Conservation (phyloP, 371 early-diverging fungal genomes). For the Parasitella parasitica region DNA sequence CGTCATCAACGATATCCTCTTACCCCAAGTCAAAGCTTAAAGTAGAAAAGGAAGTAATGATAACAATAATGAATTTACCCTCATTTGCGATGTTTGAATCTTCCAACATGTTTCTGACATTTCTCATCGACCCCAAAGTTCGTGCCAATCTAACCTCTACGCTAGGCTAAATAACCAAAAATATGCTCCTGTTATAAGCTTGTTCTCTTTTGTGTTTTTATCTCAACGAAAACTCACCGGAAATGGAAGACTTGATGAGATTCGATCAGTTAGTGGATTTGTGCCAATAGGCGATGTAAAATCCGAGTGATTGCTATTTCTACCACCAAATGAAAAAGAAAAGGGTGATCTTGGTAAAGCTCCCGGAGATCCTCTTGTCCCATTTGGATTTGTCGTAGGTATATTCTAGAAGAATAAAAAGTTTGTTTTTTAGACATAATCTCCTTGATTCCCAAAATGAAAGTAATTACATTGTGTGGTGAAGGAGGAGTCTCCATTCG, state of each 20-base stretch:
- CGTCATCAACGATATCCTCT: not conserved
- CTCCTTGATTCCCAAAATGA: not conserved
- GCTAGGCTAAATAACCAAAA: slow-evolving; percentile 25
- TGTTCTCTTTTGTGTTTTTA: not conserved
- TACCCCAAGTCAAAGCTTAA: not conserved
- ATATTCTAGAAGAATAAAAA: not conserved
- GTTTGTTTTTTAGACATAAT: not conserved
- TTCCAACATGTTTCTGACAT: slow-evolving; percentile 42
- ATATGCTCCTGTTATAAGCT: not conserved
- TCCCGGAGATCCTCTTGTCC: not conserved
- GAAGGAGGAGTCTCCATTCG: not conserved
- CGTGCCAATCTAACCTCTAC: slow-evolving; percentile 48
- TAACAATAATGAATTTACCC: not conserved
- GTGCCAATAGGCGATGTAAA: slow-evolving; percentile 9
- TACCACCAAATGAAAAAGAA: slow-evolving; percentile 15
- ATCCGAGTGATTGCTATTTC: slow-evolving; percentile 2
- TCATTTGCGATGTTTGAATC: slow-evolving; percentile 13
- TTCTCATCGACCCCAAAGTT: slow-evolving; percentile 45
- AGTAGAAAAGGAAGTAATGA: not conserved
- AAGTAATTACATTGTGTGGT: not conserved
- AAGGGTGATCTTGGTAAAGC: slow-evolving; percentile 10
- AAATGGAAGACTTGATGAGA: slow-evolving; percentile 28
- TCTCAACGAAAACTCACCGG: slow-evolving; percentile 23
- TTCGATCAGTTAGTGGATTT: slow-evolving; percentile 7
- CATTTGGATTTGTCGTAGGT: not conserved